phyloP scores from a whole-genome alignment of 192 early-diverging fungal genomes.

The Linnemannia exigua region DNA sequence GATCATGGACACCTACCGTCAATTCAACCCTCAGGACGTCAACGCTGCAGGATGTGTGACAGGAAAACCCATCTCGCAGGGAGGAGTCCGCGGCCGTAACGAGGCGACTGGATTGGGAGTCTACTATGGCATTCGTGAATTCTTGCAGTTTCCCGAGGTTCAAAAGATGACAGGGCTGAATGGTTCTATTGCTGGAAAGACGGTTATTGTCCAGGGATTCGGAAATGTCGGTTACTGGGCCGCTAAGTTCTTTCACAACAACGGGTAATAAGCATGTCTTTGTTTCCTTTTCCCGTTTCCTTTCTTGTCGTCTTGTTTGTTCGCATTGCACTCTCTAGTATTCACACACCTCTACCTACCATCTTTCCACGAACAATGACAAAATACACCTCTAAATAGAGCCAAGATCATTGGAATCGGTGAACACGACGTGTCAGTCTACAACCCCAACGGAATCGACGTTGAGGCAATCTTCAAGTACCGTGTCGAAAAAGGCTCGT shows the following conservation, averaged over 20 bases:
- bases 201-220: conserved; percentile 86
- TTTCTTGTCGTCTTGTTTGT: background rate
- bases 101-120: conserved; percentile 89
- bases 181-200: conserved; percentile 70
- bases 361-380: background rate
- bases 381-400: conserved; percentile 42
- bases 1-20: conserved; percentile 89
- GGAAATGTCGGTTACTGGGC: conserved; percentile 91
- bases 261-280: conserved; percentile 55
- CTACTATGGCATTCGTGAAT: conserved; percentile 86
- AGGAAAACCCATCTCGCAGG: conserved; percentile 83
- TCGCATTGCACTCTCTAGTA: background rate
- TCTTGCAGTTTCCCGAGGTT: conserved; percentile 83
- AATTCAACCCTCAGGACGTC: conserved; percentile 85
- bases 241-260: conserved; percentile 84
- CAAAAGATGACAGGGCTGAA: conserved; percentile 76
- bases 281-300: background rate
- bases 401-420: conserved; percentile 83
- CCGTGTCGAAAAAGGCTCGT: conserved; percentile 73
- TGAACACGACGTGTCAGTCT: conserved; percentile 77
- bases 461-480: conserved; percentile 76
- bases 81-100: conserved; percentile 86
- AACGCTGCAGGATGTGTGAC: conserved; percentile 88
- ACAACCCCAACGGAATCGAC: conserved; percentile 74
- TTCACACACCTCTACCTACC: background rate